phyloP scores from a whole-genome alignment of 2,329 filamentous ascomycete genomes.

The Grosmannia serpens region DNA sequence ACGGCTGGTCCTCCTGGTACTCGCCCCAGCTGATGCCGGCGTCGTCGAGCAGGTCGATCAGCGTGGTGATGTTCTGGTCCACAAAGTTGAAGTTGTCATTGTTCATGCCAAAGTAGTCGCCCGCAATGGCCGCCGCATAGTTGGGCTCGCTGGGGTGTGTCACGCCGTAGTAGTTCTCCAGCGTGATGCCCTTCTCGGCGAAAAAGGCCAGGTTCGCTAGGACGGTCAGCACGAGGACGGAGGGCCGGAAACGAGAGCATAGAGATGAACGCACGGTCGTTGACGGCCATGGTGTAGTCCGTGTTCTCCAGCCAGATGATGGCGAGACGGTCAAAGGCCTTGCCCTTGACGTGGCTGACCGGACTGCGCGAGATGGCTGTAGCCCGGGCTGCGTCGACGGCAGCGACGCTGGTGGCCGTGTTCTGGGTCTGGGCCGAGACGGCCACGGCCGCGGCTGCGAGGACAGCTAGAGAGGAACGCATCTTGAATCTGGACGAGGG shows the following conservation, averaged over 20 bases:
- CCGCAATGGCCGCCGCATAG: slow-evolving; percentile 56
- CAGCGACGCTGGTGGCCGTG: slow-evolving; percentile 38
- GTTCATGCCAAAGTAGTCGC: slow-evolving; percentile 63
- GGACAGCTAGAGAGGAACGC: slow-evolving; percentile 5
- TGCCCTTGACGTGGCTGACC: slow-evolving; percentile 54
- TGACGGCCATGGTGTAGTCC: slow-evolving; percentile 51
- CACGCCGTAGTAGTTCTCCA: slow-evolving; percentile 48
- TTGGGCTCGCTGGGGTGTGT: slow-evolving; percentile 69
- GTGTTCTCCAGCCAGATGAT: slow-evolving; percentile 73
- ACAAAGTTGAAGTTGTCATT: slow-evolving; percentile 53
- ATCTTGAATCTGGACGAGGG: not conserved
- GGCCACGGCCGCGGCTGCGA: slow-evolving; percentile 10
- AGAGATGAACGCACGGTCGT: slow-evolving; percentile 38
- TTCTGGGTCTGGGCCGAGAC: slow-evolving; percentile 18
- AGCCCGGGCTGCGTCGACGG: slow-evolving; percentile 44
- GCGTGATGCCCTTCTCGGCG: slow-evolving; percentile 48
- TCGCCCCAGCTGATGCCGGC: slow-evolving; percentile 55
- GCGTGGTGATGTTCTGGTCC: slow-evolving; percentile 49
- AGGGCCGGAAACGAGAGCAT: not conserved
- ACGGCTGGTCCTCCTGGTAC: slow-evolving; percentile 72
- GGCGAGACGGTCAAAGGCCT: slow-evolving; percentile 60
- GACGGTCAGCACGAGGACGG: not conserved
- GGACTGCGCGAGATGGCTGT: slow-evolving; percentile 50
- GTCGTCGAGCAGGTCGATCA: slow-evolving; percentile 58
- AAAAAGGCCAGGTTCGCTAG: slow-evolving; percentile 42